Conservation (phyloP, 2,329 filamentous ascomycete genomes). For the Diaporthe vaccinii region DNA sequence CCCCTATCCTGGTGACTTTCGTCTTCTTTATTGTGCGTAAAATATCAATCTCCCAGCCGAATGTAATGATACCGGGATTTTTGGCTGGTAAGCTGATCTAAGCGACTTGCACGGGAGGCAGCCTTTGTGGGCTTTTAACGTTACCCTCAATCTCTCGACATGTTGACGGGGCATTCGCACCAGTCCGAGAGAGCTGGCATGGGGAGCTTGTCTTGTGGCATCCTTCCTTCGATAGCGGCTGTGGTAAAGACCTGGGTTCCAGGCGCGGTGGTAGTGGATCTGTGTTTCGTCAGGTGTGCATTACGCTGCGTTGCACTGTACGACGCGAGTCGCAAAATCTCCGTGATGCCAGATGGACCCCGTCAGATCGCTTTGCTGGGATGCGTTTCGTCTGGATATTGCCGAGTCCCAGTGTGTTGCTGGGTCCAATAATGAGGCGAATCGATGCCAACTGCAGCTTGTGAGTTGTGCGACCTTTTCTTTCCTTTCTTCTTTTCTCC, state of each 20-base stretch:
- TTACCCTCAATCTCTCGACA: background rate
- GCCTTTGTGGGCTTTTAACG: background rate
- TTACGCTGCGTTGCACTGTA: constrained; percentile 36
- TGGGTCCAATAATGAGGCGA: constrained; percentile 7
- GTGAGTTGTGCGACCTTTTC: background rate
- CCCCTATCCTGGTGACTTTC: background rate
- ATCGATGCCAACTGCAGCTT: background rate
- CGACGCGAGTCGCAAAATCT: constrained; percentile 40
- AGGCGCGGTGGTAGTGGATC: constrained; percentile 19
- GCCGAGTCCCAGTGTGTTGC: constrained; percentile 15
- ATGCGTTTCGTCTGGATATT: constrained; percentile 29
- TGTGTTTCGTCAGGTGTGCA: constrained; percentile 23
- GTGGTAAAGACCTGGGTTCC: constrained; percentile 19
- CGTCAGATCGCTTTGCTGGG: constrained; percentile 37
- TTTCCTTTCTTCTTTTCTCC: background rate
- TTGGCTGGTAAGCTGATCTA: background rate
- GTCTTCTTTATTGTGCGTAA: background rate
- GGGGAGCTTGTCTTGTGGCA: background rate
- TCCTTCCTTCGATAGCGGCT: background rate
- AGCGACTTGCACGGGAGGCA: background rate
- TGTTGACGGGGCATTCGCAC: background rate
- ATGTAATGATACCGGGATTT: background rate
- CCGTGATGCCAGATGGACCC: constrained; percentile 39
- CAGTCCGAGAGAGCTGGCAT: background rate
- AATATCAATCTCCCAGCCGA: background rate